Conservation (phyloP, 78 protist genomes). For the Dictyostelium citrinum region DNA sequence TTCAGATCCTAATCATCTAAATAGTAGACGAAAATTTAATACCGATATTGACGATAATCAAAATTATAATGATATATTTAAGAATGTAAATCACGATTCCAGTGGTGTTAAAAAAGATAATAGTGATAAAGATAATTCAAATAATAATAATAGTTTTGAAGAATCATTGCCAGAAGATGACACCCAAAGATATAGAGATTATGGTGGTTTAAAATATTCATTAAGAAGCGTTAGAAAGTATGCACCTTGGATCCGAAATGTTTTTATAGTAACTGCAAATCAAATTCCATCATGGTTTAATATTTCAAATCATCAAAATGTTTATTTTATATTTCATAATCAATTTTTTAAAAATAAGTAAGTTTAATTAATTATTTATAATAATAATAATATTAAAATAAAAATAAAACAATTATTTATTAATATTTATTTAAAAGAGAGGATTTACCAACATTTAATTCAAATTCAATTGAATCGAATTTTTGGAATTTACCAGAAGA, state of each 20-base stretch:
- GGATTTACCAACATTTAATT: slow-evolving; percentile 46
- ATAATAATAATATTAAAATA: too few relatives aligned
- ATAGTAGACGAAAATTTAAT: neutral
- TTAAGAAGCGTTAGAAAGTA: slow-evolving; percentile 21
- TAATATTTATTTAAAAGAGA: neutral
- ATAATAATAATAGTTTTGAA: neutral
- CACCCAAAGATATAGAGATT: slow-evolving; percentile 25
- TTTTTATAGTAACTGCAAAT: slow-evolving; percentile 1
- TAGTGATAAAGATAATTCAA: neutral
- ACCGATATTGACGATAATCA: neutral
- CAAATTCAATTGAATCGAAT: slow-evolving; percentile 26
- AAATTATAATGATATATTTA: neutral
- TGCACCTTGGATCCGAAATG: slow-evolving; percentile 10
- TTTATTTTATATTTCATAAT: slow-evolving; percentile 24
- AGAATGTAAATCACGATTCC: too few relatives aligned
- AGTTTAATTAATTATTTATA: too few relatives aligned
- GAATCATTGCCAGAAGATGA: neutral
- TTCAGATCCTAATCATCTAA: slow-evolving; percentile 12
- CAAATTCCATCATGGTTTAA: slow-evolving; percentile 37
- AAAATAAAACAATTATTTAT: too few relatives aligned
- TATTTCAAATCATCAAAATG: neutral
- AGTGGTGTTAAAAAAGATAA: neutral
- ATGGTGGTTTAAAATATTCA: slow-evolving; percentile 19
- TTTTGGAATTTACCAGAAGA: slow-evolving; percentile 40
- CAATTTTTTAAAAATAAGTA: slow-evolving; percentile 7